These are phyloP conservation scores for Citrus inodora DNA, from an alignment of 345 rosid genomes.

Conservation along the genomic window DNA sequence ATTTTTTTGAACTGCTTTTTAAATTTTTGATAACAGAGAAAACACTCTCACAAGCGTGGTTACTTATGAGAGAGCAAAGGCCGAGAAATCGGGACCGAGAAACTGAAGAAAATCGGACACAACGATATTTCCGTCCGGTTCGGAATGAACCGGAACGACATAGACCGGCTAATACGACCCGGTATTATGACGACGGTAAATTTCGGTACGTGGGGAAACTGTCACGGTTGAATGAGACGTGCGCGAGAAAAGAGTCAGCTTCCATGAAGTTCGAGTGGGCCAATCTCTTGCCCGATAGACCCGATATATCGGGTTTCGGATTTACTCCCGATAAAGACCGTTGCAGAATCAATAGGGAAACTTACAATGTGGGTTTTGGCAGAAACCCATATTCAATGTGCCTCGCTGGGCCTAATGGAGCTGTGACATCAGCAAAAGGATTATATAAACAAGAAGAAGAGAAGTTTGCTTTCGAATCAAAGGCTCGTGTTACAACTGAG, in stretches of 20 bases:
- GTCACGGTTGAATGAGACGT: slow-evolving; percentile 20
- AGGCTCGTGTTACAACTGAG: not conserved
- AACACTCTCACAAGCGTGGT: not conserved
- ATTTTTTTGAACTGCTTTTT: not conserved
- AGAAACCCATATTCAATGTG: not conserved
- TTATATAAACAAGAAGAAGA: not conserved
- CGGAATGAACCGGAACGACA: not conserved
- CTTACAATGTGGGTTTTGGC: not conserved
- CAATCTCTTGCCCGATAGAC: slow-evolving; percentile 18
- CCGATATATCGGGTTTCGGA: not conserved
- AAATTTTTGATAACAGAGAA: not conserved
- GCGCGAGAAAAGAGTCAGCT: slow-evolving; percentile 12
- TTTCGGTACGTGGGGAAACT: slow-evolving; percentile 7
- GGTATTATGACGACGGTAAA: not conserved
- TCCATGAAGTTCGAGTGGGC: slow-evolving; percentile 39
- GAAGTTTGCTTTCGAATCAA: not conserved
- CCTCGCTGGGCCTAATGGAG: not conserved
- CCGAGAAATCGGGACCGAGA: not conserved
- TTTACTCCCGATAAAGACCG: not conserved
- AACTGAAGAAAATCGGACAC: not conserved
- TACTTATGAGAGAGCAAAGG: not conserved
- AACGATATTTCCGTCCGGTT: not conserved
- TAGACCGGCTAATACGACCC: not conserved
- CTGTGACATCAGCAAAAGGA: not conserved
- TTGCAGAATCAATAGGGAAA: not conserved